Percentiles rank a stretch among this genome's conserved stretches.
Evolutionary conservation across 140 eudicot genomes (phyloP).

Genomic region (Erigeron philadelphicus): DNA sequence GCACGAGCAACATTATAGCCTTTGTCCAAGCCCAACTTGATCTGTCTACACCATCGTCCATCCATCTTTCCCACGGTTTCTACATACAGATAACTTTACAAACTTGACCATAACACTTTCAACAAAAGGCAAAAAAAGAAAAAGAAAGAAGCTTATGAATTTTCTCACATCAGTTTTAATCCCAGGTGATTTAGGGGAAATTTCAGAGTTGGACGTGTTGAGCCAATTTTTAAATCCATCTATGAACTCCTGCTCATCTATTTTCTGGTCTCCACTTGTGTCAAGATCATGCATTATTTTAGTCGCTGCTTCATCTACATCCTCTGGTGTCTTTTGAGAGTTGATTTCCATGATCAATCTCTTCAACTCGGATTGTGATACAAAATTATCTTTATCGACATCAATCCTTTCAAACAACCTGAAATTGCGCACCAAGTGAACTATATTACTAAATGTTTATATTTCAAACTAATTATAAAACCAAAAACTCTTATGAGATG

Average conservation of each 20-base stretch:
- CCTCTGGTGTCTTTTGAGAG: conserved; percentile 31
- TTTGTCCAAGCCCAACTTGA: conserved; percentile 51
- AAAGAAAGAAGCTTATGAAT: conserved; percentile 2
- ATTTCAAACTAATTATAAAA: neutral
- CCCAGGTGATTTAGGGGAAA: conserved; percentile 22
- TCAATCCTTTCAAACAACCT: conserved; percentile 61
- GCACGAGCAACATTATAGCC: conserved; percentile 42
- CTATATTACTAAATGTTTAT: conserved; percentile 6
- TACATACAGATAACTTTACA: conserved; percentile 23
- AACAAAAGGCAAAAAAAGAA: neutral
- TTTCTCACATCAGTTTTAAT: conserved; percentile 35
- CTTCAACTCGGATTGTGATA: conserved; percentile 53
- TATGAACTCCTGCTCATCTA: conserved; percentile 51
- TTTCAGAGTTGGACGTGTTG: conserved; percentile 25
- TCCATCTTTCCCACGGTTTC: conserved; percentile 49
- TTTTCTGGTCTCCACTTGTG: conserved; percentile 41
- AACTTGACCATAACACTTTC: neutral
- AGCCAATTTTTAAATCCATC: conserved; percentile 52
- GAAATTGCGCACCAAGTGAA: conserved; percentile 20
- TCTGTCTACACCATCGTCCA: conserved; percentile 34
- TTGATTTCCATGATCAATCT: conserved; percentile 39
- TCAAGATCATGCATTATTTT: conserved; percentile 56
- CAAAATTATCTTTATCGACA: conserved; percentile 43
- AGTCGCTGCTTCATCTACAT: conserved; percentile 39
- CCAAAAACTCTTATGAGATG: neutral